phyloP scores from a whole-genome alignment of 2,329 filamentous ascomycete genomes.

The Zymoseptoria brevis region DNA sequence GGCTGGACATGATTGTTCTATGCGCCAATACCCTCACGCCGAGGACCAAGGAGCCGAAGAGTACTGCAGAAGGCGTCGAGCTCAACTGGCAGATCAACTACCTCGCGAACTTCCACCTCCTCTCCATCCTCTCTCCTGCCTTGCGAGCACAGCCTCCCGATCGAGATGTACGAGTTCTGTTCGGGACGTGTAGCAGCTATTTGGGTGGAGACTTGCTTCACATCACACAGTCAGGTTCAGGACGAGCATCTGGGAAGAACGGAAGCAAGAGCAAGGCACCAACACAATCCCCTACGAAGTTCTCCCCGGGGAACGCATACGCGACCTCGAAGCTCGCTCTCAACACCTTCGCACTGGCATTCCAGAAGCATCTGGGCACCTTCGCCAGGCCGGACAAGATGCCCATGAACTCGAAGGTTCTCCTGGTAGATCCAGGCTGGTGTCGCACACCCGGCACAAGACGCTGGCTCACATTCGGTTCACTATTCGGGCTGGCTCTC shows the following conservation, averaged over 20 bases:
- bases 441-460: slow-evolving; percentile 79
- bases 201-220: slow-evolving; percentile 64
- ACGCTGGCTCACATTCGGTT: slow-evolving; percentile 78
- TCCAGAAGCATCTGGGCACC: slow-evolving; percentile 81
- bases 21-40: slow-evolving; percentile 74
- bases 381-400: slow-evolving; percentile 77
- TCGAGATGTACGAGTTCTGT: slow-evolving; percentile 80
- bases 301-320: slow-evolving; percentile 40
- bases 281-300: slow-evolving; percentile 33
- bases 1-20: slow-evolving; percentile 84
- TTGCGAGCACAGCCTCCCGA: slow-evolving; percentile 87
- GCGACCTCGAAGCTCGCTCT: slow-evolving; percentile 59
- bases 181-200: slow-evolving; percentile 83
- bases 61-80: slow-evolving; percentile 70
- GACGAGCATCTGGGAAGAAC: slow-evolving; percentile 27
- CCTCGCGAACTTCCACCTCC: slow-evolving; percentile 87
- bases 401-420: slow-evolving; percentile 72
- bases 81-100: slow-evolving; percentile 93
- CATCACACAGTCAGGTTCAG: slow-evolving; percentile 35
- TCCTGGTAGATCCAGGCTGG: slow-evolving; percentile 81
- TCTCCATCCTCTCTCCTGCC: slow-evolving; percentile 84
- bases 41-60: slow-evolving; percentile 47
- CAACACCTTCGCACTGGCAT: slow-evolving; percentile 81
- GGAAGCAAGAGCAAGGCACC: slow-evolving; percentile 52
- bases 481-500: slow-evolving; percentile 65